Base-by-base conservation (phyloP, 495 filamentous ascomycete species). In the Aspergillus conjunctus region DNA sequence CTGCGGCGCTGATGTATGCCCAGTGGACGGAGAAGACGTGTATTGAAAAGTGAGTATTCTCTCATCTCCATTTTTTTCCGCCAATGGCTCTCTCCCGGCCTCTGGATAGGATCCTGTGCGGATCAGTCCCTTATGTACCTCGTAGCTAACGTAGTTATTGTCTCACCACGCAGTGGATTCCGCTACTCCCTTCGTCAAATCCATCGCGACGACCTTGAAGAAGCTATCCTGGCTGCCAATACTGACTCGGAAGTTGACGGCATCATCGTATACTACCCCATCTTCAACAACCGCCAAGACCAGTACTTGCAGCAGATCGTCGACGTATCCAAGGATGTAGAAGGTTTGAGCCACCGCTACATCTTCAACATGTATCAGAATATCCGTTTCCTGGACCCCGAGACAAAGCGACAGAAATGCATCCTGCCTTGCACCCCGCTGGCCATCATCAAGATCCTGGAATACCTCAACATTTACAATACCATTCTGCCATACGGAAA, bases 301-400 rank as follows among this genome's bases (percentile, higher is more conserved):
- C 86, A 87, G 66, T 97, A 97, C 74, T 85, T 98, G 59, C 94
- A 98, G 77, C 91, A 97, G 76, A 88, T 95, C n/a, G 91, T 96
- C 21, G 83, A 90, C 56, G 83, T 95, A 49, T 72, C 79, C 71
- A 98, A 98, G 76, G 94, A 98, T 65, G 94, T 98, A 58, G 94
- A 98, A 68, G 94, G 94, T 21, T 87, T 98, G 54, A 92, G 87
- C 65, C 93, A 97, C 72, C 87, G 83, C 59, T 94, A 97, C 77
- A 88, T 97, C 68, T 94, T 93, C 84, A 98, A 98, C 82, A 96
- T 98, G 91, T 98, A 97, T 80, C 89, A 97, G 80, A 98, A 98
- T 77, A 85, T 94, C 67, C 91, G 94, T 51, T 97, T 91, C 79
- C 81, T 98, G 34, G 94, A 98, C 78, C 77, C 83, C 12, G 85